A percentile compares a stretch with the other conserved stretches of the same genome.
Evolutionary conservation across 1,139 yeast genomes (phyloP).

Genomic region (Geotrichum candidum): DNA sequence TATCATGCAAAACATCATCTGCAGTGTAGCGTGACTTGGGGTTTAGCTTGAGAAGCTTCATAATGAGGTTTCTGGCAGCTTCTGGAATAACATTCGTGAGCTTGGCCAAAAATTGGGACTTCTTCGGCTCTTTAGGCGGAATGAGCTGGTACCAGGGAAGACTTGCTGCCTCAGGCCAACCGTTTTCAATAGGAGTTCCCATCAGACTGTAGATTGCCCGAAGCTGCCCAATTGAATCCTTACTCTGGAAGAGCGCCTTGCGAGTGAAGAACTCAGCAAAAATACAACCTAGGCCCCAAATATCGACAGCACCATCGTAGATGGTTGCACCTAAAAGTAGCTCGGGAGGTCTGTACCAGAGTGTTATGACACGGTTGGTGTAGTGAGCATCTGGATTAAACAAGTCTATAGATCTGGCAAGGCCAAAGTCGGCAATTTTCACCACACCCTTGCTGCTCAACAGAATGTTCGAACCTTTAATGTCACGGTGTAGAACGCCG

Average conservation of each 20-base stretch:
- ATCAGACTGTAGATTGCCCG: slow-evolving; percentile 67
- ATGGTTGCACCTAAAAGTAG: slow-evolving; percentile 81
- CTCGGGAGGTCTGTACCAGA: slow-evolving; percentile 98
- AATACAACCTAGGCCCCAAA: slow-evolving; percentile 96
- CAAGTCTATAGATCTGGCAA: slow-evolving; percentile 53
- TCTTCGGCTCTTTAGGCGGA: slow-evolving; percentile 49
- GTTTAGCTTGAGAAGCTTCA: slow-evolving; percentile 55
- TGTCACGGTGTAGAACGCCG: slow-evolving; percentile 83
- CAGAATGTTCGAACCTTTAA: slow-evolving; percentile 87
- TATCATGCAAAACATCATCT: slow-evolving; percentile 53
- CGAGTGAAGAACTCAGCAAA: slow-evolving; percentile 73
- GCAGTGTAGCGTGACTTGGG: slow-evolving; percentile 65
- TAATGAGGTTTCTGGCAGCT: slow-evolving; percentile 61
- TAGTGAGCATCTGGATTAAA: slow-evolving; percentile 41
- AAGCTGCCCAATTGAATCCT: slow-evolving; percentile 81
- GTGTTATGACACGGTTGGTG: slow-evolving; percentile 88
- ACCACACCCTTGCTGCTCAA: slow-evolving; percentile 65
- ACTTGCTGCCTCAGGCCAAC: slow-evolving; percentile 70
- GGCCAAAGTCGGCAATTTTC: slow-evolving; percentile 90
- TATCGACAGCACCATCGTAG: slow-evolving; percentile 86
- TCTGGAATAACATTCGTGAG: slow-evolving; percentile 38
- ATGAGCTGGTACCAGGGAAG: slow-evolving; percentile 93
- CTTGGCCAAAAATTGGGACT: slow-evolving; percentile 41
- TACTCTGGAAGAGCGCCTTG: slow-evolving; percentile 76
- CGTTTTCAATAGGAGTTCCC: slow-evolving; percentile 77